phyloP scores from a whole-genome alignment of 176 grass and related monocot genomes.

The Panicum miliaceum region DNA sequence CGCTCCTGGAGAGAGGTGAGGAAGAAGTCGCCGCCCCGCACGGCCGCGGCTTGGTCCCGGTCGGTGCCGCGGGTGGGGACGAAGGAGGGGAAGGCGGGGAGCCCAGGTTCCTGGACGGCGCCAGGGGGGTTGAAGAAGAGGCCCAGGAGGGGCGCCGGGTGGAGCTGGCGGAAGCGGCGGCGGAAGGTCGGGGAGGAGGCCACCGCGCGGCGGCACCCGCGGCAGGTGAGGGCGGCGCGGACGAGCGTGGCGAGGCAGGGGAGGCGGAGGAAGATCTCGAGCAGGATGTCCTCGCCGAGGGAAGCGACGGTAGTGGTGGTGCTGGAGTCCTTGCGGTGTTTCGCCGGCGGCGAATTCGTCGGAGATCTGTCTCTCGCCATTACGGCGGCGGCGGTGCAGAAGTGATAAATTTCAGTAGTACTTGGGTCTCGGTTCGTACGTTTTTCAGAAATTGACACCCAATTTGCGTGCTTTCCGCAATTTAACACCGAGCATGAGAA shows the following conservation, averaged over 20 bases:
- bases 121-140: background rate
- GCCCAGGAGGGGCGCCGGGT: constrained; percentile 20
- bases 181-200: constrained; percentile 8
- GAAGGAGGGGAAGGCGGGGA: constrained; percentile 25
- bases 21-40: constrained; percentile 36
- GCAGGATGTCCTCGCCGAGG: background rate
- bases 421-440: no score
- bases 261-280: background rate
- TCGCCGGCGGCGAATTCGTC: background rate
- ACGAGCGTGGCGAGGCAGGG: constrained; percentile 34
- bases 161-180: background rate
- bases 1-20: constrained; percentile 30
- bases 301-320: constrained; percentile 10
- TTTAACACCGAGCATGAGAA: no score
- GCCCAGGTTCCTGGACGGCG: background rate
- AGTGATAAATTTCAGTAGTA: no score
- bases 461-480: no score
- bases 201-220: constrained; percentile 14
- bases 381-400: background rate
- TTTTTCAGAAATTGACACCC: no score
- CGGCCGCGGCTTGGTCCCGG: constrained; percentile 15
- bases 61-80: constrained; percentile 6
- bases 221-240: constrained; percentile 45
- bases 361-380: background rate
- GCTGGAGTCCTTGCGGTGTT: background rate